Percentiles rank a stretch among this genome's conserved stretches.
Conservation (phyloP, 352 stramenopile genomes). For the Pythium sp. region DNA sequence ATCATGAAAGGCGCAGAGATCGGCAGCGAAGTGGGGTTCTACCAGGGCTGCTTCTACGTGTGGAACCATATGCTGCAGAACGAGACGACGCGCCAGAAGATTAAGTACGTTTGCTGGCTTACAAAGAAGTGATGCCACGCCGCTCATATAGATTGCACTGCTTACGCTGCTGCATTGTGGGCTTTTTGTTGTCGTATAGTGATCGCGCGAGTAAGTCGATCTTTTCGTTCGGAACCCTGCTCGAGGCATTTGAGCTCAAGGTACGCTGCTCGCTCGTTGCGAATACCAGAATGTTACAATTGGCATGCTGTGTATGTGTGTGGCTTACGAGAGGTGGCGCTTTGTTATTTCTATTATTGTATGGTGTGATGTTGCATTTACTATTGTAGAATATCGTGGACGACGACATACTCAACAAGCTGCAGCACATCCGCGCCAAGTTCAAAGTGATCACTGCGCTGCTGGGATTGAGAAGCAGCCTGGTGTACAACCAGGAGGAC, state of each 20-base stretch:
- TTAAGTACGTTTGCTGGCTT: slow-evolving; percentile 32
- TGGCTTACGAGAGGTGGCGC: background rate
- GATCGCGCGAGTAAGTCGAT: slow-evolving; percentile 60
- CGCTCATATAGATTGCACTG: background rate
- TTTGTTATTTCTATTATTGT: background rate
- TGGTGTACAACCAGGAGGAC: slow-evolving; percentile 71
- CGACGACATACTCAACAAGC: slow-evolving; percentile 66
- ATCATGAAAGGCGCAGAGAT: slow-evolving; percentile 80
- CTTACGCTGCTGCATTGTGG: background rate
- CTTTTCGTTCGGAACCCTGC: slow-evolving; percentile 43
- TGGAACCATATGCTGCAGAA: slow-evolving; percentile 60
- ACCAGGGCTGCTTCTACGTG: slow-evolving; percentile 70
- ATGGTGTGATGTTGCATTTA: background rate
- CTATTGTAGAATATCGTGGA: slow-evolving; percentile 65
- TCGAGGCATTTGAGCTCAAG: slow-evolving; percentile 66
- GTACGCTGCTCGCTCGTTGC: slow-evolving; percentile 20
- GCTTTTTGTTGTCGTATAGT: slow-evolving; percentile 18
- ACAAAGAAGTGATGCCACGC: background rate
- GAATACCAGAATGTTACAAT: background rate
- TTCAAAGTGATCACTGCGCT: slow-evolving; percentile 79
- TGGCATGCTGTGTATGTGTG: no score
- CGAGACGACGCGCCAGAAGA: slow-evolving; percentile 31
- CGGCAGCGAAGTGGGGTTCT: slow-evolving; percentile 80
- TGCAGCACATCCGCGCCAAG: slow-evolving; percentile 77
- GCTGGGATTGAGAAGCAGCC: slow-evolving; percentile 40